Conservation (phyloP, 345 rosid species). For the Eucalyptus pauciflora region DNA sequence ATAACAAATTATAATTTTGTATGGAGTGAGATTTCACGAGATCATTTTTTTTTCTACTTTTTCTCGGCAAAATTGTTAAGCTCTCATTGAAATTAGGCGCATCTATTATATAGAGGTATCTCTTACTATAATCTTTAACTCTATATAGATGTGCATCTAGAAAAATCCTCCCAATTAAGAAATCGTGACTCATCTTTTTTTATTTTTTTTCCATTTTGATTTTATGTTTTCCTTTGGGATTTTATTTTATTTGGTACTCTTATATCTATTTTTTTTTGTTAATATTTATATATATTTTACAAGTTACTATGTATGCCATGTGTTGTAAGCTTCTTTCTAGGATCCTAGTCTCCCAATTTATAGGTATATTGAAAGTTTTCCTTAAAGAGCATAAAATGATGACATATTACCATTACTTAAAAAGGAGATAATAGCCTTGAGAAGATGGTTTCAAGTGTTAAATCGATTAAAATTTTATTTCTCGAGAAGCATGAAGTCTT, state of each 20-base stretch:
- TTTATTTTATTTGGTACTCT: too few relatives aligned
- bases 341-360: not conserved
- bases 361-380: not conserved
- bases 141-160: not conserved
- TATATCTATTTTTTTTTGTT: too few relatives aligned
- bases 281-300: too few relatives aligned
- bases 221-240: not conserved
- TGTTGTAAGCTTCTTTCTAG: too few relatives aligned
- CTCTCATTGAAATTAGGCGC: not conserved
- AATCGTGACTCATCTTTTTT: accelerated
- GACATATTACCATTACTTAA: not conserved
- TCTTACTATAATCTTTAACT: not conserved
- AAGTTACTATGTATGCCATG: accelerated
- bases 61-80: not conserved
- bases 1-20: not conserved
- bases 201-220: not conserved
- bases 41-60: not conserved
- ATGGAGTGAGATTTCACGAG: not conserved
- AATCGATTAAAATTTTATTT: too few relatives aligned
- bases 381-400: not conserved
- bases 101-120: not conserved
- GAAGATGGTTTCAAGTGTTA: not conserved
- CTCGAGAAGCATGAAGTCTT: not conserved
- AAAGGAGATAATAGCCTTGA: not conserved
- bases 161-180: not conserved